These are phyloP conservation scores for Trichosporon ovoides DNA, from an alignment of 1,284 basidiomycete genomes.

Conservation along the genomic window DNA sequence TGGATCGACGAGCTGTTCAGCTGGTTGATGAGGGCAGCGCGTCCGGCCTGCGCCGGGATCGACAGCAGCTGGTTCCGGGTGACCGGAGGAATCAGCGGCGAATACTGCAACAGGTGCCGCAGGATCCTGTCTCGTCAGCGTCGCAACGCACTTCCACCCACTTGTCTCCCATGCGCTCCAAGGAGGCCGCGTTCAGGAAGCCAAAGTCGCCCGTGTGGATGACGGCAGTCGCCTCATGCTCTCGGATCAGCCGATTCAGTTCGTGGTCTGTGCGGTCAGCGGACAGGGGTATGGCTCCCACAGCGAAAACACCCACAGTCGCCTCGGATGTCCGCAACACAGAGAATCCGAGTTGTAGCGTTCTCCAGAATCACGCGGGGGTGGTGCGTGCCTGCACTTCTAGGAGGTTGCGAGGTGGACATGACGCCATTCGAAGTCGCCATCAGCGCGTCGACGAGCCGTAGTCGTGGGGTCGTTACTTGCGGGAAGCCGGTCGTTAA, in stretches of 20 bases:
- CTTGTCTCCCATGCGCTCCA: constrained; percentile 87
- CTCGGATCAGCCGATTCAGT: constrained; percentile 84
- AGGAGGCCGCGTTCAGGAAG: constrained; percentile 80
- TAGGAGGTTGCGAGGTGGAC: constrained; percentile 11
- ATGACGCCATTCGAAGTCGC: constrained; percentile 16
- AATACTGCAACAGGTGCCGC: constrained; percentile 94
- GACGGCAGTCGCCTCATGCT: constrained; percentile 84
- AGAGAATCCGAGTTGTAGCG: constrained; percentile 75
- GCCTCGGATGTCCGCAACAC: constrained; percentile 92
- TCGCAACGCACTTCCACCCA: constrained; percentile 31
- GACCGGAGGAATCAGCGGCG: constrained; percentile 80
- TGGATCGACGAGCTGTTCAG: constrained; percentile 52
- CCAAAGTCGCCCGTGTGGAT: constrained; percentile 99
- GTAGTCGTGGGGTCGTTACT: background rate
- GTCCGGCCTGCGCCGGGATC: constrained; percentile 56
- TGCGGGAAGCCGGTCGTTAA: background rate
- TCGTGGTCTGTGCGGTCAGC: constrained; percentile 54
- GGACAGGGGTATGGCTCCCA: background rate
- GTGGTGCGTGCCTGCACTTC: constrained; percentile 12
- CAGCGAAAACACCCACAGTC: constrained; percentile 37
- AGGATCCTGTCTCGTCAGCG: constrained; percentile 57
- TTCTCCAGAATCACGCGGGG: constrained; percentile 39
- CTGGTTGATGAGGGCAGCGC: constrained; percentile 52
- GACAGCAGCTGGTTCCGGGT: constrained; percentile 75
- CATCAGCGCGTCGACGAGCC: background rate